phyloP scores from a whole-genome alignment of 768 basidiomycete species.

The Peribolospora kevripleyi region DNA sequence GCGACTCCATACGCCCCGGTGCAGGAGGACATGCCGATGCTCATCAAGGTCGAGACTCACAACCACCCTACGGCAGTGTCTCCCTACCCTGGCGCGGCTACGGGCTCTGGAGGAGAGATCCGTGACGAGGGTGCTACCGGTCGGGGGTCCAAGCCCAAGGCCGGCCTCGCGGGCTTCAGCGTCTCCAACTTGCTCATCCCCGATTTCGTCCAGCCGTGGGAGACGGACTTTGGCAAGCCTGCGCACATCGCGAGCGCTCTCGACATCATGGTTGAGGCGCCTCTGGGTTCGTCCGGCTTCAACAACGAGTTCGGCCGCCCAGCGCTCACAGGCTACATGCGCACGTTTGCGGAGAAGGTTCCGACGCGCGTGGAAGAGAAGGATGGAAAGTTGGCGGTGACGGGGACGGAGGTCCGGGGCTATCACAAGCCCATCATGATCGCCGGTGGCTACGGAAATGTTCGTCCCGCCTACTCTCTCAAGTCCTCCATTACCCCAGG shows the following conservation, averaged over 20 bases:
- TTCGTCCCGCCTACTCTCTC: constrained; percentile 53
- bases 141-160: constrained; percentile 83
- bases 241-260: constrained; percentile 72
- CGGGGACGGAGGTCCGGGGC: constrained; percentile 44
- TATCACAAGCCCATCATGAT: constrained; percentile 99
- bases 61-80: constrained; percentile 98
- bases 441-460: constrained; percentile 86
- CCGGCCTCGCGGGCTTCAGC: constrained; percentile 76
- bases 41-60: constrained; percentile 96
- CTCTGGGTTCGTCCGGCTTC: constrained; percentile 81
- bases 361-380: constrained; percentile 17
- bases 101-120: constrained; percentile 94
- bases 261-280: constrained; percentile 93
- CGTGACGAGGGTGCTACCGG: constrained; percentile 94
- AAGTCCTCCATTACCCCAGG: constrained; percentile 56
- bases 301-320: constrained; percentile 98
- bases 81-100: constrained; percentile 93
- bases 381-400: constrained; percentile 21
- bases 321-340: constrained; percentile 75
- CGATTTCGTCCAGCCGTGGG: constrained; percentile 80
- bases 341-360: constrained; percentile 63
- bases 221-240: constrained; percentile 75
- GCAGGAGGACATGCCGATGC: constrained; percentile 54
- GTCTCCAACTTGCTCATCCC: constrained; percentile 84
- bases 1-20: constrained; percentile 29